These are phyloP conservation scores for Pseudocercospora macadamiae DNA, from an alignment of 2,329 filamentous ascomycete species.

Conservation along the genomic window DNA sequence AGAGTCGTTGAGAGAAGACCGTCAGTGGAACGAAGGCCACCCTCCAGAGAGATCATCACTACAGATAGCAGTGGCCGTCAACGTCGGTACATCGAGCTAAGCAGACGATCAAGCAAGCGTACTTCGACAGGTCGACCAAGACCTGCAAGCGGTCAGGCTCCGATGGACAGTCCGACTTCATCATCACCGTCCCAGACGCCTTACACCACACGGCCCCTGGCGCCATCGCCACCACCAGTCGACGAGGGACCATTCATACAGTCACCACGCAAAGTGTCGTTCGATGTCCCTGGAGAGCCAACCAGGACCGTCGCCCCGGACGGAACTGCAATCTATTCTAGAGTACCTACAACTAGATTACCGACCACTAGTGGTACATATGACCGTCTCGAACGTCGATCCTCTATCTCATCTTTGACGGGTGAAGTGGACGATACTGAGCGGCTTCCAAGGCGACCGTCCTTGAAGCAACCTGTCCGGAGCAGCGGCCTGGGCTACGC, in stretches of 20 bases:
- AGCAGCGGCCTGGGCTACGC: conserved; percentile 18
- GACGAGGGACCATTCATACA: conserved; percentile 9
- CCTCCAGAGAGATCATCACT: conserved; percentile 26
- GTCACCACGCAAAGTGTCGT: conserved; percentile 11
- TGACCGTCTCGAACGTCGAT: conserved; percentile 16
- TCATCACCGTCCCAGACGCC: conserved; percentile 20
- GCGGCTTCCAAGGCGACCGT: background rate
- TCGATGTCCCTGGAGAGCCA: conserved; percentile 9
- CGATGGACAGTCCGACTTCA: conserved; percentile 24
- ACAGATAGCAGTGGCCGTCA: conserved; percentile 29
- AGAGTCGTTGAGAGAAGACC: conserved; percentile 28
- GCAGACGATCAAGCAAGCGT: conserved; percentile 26
- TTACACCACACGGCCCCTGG: conserved; percentile 23
- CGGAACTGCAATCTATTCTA: conserved; percentile 33
- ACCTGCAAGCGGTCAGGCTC: conserved; percentile 17
- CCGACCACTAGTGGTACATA: conserved; percentile 25
- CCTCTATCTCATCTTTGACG: conserved; percentile 14
- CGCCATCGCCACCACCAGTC: conserved; percentile 22
- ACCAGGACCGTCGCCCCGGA: conserved; percentile 21
- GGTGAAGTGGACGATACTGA: conserved; percentile 25
- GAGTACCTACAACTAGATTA: conserved; percentile 16
- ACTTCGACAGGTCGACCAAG: conserved; percentile 22
- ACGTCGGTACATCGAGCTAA: conserved; percentile 28
- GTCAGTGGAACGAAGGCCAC: conserved; percentile 12
- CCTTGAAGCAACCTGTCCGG: conserved; percentile 7